Evolutionary conservation across 495 filamentous ascomycete species (phyloP).

Genomic region (Copromyces sp.): DNA sequence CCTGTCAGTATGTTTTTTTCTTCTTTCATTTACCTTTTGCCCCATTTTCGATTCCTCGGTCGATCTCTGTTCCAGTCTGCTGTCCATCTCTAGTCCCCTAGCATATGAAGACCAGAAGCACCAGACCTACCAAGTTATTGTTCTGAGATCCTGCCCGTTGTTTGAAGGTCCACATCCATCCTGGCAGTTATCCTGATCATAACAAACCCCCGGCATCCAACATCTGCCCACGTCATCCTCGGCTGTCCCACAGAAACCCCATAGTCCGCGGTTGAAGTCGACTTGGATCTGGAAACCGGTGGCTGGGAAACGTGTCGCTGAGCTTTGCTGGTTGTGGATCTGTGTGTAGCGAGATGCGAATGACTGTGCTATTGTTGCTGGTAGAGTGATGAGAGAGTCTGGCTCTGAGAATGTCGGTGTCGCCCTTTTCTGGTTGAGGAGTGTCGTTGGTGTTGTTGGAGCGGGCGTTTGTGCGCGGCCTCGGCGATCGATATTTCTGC

Average conservation of each 20-base stretch:
- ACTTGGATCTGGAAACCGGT: background rate
- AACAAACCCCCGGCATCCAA: background rate
- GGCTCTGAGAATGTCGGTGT: background rate
- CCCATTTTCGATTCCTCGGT: too few species aligned
- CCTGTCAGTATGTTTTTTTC: background rate
- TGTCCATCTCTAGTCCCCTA: too few species aligned
- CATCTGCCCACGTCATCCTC: background rate
- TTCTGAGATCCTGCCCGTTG: too few species aligned
- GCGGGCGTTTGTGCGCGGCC: too few species aligned
- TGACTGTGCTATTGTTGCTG: background rate
- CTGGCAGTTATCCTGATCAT: background rate
- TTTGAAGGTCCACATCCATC: background rate
- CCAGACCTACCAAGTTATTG: background rate
- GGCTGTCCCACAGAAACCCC: background rate
- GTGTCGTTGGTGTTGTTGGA: background rate
- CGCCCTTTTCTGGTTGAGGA: background rate
- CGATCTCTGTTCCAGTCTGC: too few species aligned
- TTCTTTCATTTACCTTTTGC: background rate
- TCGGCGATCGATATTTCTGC: too few species aligned
- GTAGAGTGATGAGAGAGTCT: background rate
- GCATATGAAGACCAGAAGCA: background rate
- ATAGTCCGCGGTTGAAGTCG: background rate
- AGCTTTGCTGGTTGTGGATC: background rate
- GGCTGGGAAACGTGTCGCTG: rapidly evolving
- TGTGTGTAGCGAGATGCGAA: background rate